A percentile compares a stretch with the other conserved stretches of the same genome.
Evolutionary conservation across 441 rosid genomes (phyloP).

Genomic region (Erysimum pusillum): DNA sequence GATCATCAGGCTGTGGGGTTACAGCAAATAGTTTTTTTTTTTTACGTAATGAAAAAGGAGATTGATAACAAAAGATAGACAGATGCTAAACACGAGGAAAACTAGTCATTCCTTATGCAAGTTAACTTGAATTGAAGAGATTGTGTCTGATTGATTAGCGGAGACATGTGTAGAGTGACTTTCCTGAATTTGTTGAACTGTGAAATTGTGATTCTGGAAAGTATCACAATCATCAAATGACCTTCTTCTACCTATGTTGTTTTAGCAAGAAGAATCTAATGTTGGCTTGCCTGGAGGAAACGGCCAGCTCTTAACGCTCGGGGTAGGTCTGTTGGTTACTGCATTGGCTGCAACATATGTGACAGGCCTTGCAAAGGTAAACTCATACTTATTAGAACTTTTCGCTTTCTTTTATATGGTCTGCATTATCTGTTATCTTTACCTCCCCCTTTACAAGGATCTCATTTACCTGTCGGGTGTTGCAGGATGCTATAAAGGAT

Average conservation of each 20-base stretch:
- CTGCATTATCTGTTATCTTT: neutral
- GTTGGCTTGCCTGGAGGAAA: slow-evolving; percentile 80
- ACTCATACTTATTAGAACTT: slow-evolving; percentile 13
- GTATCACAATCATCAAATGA: slow-evolving; percentile 1
- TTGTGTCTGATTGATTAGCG: neutral
- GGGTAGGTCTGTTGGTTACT: slow-evolving; percentile 80
- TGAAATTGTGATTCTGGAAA: slow-evolving; percentile 12
- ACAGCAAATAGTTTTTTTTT: neutral
- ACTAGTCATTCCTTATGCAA: slow-evolving; percentile 10
- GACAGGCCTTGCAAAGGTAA: slow-evolving; percentile 91
- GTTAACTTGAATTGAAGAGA: slow-evolving; percentile 8
- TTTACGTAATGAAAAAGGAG: neutral
- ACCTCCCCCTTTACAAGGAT: slow-evolving; percentile 4
- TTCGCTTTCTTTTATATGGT: neutral
- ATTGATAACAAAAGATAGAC: neutral
- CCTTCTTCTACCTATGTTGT: slow-evolving; percentile 29
- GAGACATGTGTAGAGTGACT: slow-evolving; percentile 1
- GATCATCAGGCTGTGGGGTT: slow-evolving; percentile 7
- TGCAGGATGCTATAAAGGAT: slow-evolving; percentile 91
- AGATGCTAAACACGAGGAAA: neutral
- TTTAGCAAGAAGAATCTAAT: slow-evolving; percentile 93
- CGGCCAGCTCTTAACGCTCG: slow-evolving; percentile 80
- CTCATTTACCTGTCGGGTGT: neutral
- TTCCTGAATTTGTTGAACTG: slow-evolving; percentile 17
- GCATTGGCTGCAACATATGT: slow-evolving; percentile 90